Evolutionary conservation across 441 rosid genomes (phyloP), one percentile per base, ranked within the genome.

Genomic region (Gossypium lobatum): DNA sequence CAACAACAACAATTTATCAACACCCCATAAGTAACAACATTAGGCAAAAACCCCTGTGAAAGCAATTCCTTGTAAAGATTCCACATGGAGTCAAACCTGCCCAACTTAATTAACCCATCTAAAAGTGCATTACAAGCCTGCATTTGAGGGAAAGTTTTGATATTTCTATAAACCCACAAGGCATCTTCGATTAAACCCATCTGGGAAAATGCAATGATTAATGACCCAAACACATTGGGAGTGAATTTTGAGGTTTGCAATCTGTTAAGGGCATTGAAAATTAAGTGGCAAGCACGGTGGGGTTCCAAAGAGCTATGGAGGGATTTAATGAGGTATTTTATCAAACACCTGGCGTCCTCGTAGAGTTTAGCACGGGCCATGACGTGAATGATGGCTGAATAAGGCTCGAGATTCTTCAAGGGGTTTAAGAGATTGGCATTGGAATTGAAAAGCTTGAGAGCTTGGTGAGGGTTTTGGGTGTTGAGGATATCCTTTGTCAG

Each of bases 341-440:
- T 87, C 92, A 88, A 88, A 74, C 91, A 81, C 82, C 85, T 87
- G 79, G 93, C 91, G 61, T 81, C 75, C 50, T n/a, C 28, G 76
- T 81, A 84, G 61, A 75, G 74, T n/a, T 79, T 76, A 4, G 85
- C 83, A 74, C 72, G 50, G 4, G 84, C 73, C 52, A 87, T 20
- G 1, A 79, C 75, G 34, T 85, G 87, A 46, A 87, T 73, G 0
- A 69, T 8, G 1, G 83, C 82, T 0, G 91, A 80, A 64, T 63
- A 83, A 11, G 61, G 74, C 60, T 61, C 70, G 54, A 85, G 84
- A 78, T 83, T 69, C 42, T 75, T 82, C 17, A 65, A 64, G 2
- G 87, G 78, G 63, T 57, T 78, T 4, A 70, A 53, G 16, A 18
- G 77, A 13, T 69, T 80, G 14, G 74, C 21, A 57, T 69, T 68